Conservation (phyloP, 2,329 filamentous ascomycete species). For the Trichoderma sp. region DNA sequence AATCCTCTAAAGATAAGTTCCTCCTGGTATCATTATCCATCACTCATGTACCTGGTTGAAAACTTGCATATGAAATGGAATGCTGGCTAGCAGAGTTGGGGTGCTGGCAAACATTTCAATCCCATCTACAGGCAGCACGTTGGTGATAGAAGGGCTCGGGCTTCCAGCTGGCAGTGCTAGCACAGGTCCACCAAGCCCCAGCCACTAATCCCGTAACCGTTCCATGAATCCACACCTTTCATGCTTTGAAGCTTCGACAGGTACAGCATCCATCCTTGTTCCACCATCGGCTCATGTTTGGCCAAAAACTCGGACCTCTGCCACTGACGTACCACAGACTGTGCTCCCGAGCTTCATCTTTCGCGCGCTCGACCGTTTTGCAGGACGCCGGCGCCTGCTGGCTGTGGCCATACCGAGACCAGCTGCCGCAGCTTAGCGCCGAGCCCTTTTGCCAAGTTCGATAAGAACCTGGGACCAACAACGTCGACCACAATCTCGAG, state of each 20-base stretch:
- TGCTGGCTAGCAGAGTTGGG: too few species aligned
- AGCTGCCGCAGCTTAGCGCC: background rate
- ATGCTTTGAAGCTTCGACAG: constrained; percentile 9
- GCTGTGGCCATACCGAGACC: background rate
- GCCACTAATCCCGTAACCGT: constrained; percentile 7
- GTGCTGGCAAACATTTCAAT: too few species aligned
- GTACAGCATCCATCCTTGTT: background rate
- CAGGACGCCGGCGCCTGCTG: background rate
- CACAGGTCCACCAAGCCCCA: background rate
- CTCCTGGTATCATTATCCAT: too few species aligned
- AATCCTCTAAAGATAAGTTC: too few species aligned
- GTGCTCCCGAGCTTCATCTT: background rate
- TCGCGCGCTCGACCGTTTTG: background rate
- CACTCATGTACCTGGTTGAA: too few species aligned
- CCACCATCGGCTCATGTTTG: constrained; percentile 2
- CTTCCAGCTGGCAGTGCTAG: background rate
- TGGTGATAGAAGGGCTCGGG: too few species aligned
- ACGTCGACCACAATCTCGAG: too few species aligned
- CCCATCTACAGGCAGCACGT: too few species aligned
- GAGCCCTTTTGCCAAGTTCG: background rate
- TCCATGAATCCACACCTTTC: background rate
- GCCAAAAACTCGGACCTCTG: background rate
- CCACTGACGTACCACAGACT: background rate
- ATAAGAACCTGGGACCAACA: background rate
- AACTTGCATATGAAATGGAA: too few species aligned